phyloP scores from a whole-genome alignment of 1,284 basidiomycete species.

The Ganoderma leucocontextum region DNA sequence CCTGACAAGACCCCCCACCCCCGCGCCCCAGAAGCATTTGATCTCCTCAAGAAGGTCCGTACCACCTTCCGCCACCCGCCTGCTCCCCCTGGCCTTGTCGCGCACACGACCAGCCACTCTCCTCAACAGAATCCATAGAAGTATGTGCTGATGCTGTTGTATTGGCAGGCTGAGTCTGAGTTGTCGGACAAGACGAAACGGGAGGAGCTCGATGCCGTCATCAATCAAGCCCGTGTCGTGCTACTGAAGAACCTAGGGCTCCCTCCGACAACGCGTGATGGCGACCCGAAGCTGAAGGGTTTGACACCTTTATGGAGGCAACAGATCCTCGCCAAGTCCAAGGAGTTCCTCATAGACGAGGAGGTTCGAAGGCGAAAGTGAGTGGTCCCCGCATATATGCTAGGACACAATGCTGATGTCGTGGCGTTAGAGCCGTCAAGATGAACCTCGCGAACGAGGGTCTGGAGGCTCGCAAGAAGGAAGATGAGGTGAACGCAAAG shows the following conservation, averaged over 20 bases:
- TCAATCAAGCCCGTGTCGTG: conserved; percentile 71
- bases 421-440: conserved; percentile 70
- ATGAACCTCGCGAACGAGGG: conserved; percentile 89
- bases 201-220: conserved; percentile 79
- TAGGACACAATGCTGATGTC: conserved; percentile 12
- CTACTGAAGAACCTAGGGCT: conserved; percentile 69
- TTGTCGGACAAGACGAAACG: conserved; percentile 78
- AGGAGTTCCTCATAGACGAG: conserved; percentile 83
- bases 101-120: conserved; percentile 11
- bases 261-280: conserved; percentile 61
- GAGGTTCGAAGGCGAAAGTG: conserved; percentile 82
- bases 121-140: neutral
- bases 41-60: conserved; percentile 81
- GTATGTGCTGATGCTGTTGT: conserved; percentile 9
- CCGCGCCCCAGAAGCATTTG: conserved; percentile 84
- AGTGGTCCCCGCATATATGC: conserved; percentile 38
- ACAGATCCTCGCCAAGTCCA: conserved; percentile 71
- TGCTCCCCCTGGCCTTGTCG: neutral
- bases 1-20: conserved; percentile 85
- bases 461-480: conserved; percentile 83
- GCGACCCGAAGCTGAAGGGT: conserved; percentile 62
- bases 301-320: conserved; percentile 70
- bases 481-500: conserved; percentile 74
- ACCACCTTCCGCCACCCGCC: neutral
- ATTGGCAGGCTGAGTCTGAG: conserved; percentile 78